These are phyloP conservation scores for Suillus discolor DNA, from an alignment of 768 basidiomycete species.

Conservation along the genomic window DNA sequence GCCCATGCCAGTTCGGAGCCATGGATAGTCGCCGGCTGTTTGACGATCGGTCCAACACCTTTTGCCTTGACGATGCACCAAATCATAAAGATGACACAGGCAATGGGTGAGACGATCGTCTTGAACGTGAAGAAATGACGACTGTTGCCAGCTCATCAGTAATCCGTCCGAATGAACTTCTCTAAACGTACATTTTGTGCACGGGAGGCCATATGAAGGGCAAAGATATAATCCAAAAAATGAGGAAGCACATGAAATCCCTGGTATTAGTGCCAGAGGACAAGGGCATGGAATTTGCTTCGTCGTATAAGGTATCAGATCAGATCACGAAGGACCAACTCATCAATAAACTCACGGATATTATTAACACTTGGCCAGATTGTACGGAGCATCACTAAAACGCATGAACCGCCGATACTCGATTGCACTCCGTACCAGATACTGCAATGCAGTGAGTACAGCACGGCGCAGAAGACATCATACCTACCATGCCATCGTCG, in stretches of 20 bases:
- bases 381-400: conserved; percentile 65
- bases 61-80: conserved; percentile 76
- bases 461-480: conserved; percentile 20
- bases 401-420: conserved; percentile 73
- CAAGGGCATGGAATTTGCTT: conserved; percentile 63
- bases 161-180: conserved; percentile 3
- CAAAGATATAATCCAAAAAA: conserved; percentile 77
- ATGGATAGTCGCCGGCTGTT: conserved; percentile 55
- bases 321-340: neutral
- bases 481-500: conserved; percentile 62
- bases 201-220: conserved; percentile 81
- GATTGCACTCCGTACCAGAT: conserved; percentile 75
- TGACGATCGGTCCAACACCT: conserved; percentile 72
- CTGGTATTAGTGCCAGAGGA: conserved; percentile 68
- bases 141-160: conserved; percentile 29
- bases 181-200: conserved; percentile 60
- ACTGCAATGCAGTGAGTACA: conserved; percentile 29
- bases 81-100: conserved; percentile 66
- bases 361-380: conserved; percentile 71
- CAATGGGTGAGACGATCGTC: conserved; percentile 63
- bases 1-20: conserved; percentile 70
- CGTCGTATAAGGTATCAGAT: neutral
- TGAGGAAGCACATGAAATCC: conserved; percentile 76
- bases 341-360: conserved; percentile 46
- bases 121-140: conserved; percentile 78